Evolutionary conservation across 2,329 filamentous ascomycete genomes (phyloP).

Genomic region (Seiridium unicorne): DNA sequence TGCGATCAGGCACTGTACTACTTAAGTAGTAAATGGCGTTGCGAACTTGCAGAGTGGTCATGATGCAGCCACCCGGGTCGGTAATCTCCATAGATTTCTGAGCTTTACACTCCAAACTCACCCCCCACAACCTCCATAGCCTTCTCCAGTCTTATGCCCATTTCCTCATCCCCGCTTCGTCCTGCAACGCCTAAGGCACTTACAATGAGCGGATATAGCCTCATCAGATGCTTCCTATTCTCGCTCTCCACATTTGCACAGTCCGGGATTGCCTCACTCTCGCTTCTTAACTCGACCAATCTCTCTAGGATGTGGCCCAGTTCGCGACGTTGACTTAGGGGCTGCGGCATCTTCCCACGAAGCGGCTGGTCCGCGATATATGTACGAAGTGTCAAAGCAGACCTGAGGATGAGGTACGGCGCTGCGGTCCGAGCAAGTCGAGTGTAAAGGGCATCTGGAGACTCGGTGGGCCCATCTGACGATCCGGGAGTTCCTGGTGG

Average conservation of each 20-base stretch:
- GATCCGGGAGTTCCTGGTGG: constrained; percentile 20
- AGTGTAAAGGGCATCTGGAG: constrained; percentile 38
- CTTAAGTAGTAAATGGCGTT: too few species aligned
- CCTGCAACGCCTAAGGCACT: constrained; percentile 60
- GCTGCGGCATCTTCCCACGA: constrained; percentile 84
- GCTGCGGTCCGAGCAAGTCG: constrained; percentile 73
- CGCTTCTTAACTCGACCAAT: constrained; percentile 66
- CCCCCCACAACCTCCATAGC: constrained; percentile 62
- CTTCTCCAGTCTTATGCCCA: constrained; percentile 55
- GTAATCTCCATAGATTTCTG: too few species aligned
- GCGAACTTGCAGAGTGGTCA: too few species aligned
- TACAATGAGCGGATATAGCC: constrained; percentile 76
- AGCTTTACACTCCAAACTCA: constrained; percentile 45
- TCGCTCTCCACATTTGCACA: constrained; percentile 51
- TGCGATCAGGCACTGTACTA: too few species aligned
- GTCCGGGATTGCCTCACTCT: constrained; percentile 66
- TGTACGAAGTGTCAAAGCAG: constrained; percentile 74
- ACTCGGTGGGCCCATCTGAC: constrained; percentile 19
- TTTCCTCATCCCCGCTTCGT: constrained; percentile 56
- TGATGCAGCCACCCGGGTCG: too few species aligned
- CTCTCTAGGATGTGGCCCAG: constrained; percentile 68
- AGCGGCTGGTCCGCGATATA: constrained; percentile 92
- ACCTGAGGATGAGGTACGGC: constrained; percentile 79
- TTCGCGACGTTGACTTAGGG: constrained; percentile 76
- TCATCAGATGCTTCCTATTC: constrained; percentile 71